Conservation (phyloP, 768 basidiomycete species). For the Lactarius tabidus region DNA sequence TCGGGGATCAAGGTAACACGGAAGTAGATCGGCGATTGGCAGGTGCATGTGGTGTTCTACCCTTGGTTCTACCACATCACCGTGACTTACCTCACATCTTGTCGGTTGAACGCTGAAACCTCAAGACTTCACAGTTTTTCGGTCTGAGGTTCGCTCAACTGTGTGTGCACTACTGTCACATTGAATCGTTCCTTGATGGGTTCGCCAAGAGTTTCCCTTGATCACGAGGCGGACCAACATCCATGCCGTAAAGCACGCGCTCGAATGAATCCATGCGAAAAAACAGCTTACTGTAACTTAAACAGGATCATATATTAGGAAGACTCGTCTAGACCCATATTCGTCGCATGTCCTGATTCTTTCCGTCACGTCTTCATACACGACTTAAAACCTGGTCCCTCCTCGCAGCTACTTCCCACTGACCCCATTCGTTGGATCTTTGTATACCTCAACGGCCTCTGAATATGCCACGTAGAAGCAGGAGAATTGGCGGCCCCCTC, state of each 20-base stretch:
- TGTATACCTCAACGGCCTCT: not conserved
- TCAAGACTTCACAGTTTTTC: not conserved
- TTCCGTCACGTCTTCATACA: not conserved
- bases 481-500: not conserved
- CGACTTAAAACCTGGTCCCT: not conserved
- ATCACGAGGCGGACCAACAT: not conserved
- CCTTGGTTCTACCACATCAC: not conserved
- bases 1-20: not conserved
- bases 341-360: not conserved
- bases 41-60: not conserved
- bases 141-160: not conserved
- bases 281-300: not conserved
- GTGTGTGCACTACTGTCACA: not conserved
- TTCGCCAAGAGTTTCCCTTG: not conserved
- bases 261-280: not conserved
- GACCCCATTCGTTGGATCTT: not conserved
- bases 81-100: not conserved
- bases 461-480: not conserved
- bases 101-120: not conserved
- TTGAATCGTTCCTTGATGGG: not conserved
- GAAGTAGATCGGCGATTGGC: not conserved
- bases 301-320: not conserved
- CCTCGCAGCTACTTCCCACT: not conserved
- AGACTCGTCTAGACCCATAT: not conserved
- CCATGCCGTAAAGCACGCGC: not conserved